Evolutionary conservation across 371 early-diverging fungal species (phyloP).

Genomic region (Mortierella sp.): DNA sequence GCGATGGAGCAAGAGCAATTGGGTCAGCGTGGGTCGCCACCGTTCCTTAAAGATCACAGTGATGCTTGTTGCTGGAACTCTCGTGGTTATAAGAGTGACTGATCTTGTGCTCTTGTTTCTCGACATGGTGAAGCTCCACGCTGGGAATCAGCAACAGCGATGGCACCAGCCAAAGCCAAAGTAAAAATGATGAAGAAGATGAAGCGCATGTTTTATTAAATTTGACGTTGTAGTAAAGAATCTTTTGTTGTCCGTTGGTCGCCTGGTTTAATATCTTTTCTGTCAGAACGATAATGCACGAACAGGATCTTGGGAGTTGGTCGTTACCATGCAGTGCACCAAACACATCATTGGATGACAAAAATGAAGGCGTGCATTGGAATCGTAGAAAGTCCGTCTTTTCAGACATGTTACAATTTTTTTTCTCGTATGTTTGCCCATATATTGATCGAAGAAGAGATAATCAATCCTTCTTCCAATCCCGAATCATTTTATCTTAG

Average conservation of each 20-base stretch:
- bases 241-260: background rate
- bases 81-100: slow-evolving; percentile 28
- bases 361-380: background rate
- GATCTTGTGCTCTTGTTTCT: slow-evolving; percentile 16
- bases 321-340: too few species aligned
- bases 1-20: slow-evolving; percentile 4
- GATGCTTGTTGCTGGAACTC: slow-evolving; percentile 17
- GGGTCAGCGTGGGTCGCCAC: slow-evolving; percentile 8
- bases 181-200: slow-evolving; percentile 43
- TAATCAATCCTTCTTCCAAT: slow-evolving; percentile 28
- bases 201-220: slow-evolving; percentile 37
- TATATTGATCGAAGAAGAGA: slow-evolving; percentile 2
- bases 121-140: slow-evolving; percentile 38
- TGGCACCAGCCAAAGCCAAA: slow-evolving; percentile 38
- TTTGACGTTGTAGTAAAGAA: background rate
- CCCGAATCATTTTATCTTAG: slow-evolving; percentile 10
- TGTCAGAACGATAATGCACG: too few species aligned
- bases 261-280: too few species aligned
- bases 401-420: background rate
- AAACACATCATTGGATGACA: background rate
- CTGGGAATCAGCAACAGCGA: slow-evolving; percentile 30
- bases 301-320: background rate
- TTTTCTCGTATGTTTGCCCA: background rate
- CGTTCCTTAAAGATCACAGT: slow-evolving; percentile 17
- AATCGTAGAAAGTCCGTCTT: background rate